phyloP scores from a whole-genome alignment of 2,329 filamentous ascomycete species.

The Pestalotiopsis fici region DNA sequence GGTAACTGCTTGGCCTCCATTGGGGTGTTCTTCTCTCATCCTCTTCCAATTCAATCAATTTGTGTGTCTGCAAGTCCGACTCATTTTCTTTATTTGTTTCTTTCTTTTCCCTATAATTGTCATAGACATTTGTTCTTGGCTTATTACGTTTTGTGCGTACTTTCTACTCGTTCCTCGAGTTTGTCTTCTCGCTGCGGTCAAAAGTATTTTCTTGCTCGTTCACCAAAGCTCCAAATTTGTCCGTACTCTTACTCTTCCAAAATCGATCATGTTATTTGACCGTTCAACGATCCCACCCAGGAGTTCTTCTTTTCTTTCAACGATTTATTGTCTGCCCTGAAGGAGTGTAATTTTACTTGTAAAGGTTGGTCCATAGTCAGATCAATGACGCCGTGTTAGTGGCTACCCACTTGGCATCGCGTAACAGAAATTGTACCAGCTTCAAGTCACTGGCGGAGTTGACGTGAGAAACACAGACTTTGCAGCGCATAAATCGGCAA shows the following conservation, averaged over 20 bases:
- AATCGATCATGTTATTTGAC: neutral
- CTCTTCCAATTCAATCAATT: too few species aligned
- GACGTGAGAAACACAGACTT: neutral
- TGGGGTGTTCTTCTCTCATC: too few species aligned
- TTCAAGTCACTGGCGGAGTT: neutral
- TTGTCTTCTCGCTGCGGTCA: too few species aligned
- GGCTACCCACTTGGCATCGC: slow-evolving; percentile 8
- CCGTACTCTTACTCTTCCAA: too few species aligned
- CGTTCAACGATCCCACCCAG: too few species aligned
- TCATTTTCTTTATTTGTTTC: neutral
- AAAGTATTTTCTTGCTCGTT: too few species aligned
- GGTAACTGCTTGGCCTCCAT: too few species aligned
- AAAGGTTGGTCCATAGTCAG: neutral
- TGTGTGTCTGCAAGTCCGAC: too few species aligned
- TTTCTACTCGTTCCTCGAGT: too few species aligned
- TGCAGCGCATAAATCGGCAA: neutral
- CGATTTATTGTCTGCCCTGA: neutral
- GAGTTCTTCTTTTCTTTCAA: neutral
- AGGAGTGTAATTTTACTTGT: neutral
- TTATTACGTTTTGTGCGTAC: too few species aligned
- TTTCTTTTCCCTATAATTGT: neutral
- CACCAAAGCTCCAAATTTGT: too few species aligned
- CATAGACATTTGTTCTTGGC: neutral
- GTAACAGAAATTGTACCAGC: slow-evolving; percentile 7
- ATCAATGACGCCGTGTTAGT: neutral